Base-by-base conservation (phyloP, 1,284 basidiomycete genomes). In the Grifola frondosa region DNA sequence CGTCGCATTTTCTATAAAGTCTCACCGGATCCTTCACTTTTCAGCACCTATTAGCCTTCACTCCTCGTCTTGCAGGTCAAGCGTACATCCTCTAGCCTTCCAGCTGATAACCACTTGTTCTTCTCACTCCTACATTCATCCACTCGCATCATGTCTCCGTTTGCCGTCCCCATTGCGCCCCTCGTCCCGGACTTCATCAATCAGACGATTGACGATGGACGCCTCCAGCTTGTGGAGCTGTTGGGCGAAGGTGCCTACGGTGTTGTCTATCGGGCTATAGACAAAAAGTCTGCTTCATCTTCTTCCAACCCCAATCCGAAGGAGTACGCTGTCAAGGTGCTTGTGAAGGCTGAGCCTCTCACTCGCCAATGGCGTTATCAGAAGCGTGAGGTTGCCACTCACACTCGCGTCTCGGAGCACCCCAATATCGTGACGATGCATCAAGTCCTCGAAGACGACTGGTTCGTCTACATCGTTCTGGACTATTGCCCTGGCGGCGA, bases 401-500 rank as follows among this genome's bases (percentile, higher is more conserved):
- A 86, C 59, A 67, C 71, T 40, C 66, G 75, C 42, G 79, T 78
- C 5, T 72, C 72, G 6, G 64, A 66, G 17, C 80, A 84, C 53
- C 71, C 74, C 17, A 74, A 74, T 54, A 70, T 86, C 53, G 75
- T 83, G 40, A 72, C 75, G 5, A 60, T 86, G 19, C 74, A 80
- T 64, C 71, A 71, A 40, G 73, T 79, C 48, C 66, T 81, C 46
- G 77, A 81, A 58, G 73, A 78, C 40, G 69, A 68, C 26, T 67
- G 68, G 21, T 75, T 72, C 62, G 67, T 81, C 57, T 84, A 76
- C 62, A 73, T 84, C 50, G 69, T 85, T 37, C 66, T 83, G 56
- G 78, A 84, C 60, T 80, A 75, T 60, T 80, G 78, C 61, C 68
- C 72, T 25, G 77, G 78, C 35, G 81, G 81, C 39, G 81, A 84